These are phyloP conservation scores for Colletotrichum brevisporum DNA, from an alignment of 2,329 filamentous ascomycete genomes.

Conservation along the genomic window DNA sequence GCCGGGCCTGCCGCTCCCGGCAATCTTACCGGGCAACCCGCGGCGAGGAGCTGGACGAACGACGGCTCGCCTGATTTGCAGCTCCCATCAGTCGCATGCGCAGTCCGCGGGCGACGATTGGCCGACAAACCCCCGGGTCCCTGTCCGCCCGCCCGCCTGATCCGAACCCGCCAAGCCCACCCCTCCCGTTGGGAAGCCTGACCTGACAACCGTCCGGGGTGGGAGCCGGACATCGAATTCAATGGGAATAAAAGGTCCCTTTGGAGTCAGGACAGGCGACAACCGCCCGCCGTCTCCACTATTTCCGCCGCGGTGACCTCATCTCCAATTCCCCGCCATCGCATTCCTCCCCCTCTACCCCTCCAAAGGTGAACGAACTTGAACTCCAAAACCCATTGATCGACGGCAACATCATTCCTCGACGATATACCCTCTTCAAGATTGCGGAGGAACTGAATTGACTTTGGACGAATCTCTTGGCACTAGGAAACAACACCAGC, in stretches of 20 bases:
- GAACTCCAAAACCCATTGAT: slow-evolving; percentile 11
- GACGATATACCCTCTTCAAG: not conserved
- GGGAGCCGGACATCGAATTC: not conserved
- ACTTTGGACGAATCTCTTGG: not conserved
- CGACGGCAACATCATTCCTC: not conserved
- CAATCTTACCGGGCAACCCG: slow-evolving; percentile 14
- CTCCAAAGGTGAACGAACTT: slow-evolving; percentile 16
- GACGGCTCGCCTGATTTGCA: not conserved
- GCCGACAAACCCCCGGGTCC: slow-evolving; percentile 10
- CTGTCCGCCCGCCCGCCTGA: slow-evolving; percentile 19
- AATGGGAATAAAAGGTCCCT: not conserved
- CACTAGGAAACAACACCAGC: not conserved
- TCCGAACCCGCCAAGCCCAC: slow-evolving; percentile 12
- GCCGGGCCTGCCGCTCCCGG: not conserved
- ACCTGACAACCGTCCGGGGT: slow-evolving; percentile 21
- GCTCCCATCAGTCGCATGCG: slow-evolving; percentile 10
- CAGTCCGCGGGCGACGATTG: slow-evolving; percentile 16
- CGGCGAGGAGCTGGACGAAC: not conserved
- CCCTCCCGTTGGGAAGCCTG: slow-evolving; percentile 6
- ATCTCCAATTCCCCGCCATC: slow-evolving; percentile 33
- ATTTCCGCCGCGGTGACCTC: slow-evolving; percentile 30
- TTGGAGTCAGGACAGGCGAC: not conserved
- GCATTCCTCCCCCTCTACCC: slow-evolving; percentile 8
- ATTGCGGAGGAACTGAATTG: not conserved
- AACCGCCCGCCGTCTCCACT: slow-evolving; percentile 23